phyloP scores from a whole-genome alignment of 2,329 filamentous ascomycete genomes.

The Pseudophaeomoniella oleicola region DNA sequence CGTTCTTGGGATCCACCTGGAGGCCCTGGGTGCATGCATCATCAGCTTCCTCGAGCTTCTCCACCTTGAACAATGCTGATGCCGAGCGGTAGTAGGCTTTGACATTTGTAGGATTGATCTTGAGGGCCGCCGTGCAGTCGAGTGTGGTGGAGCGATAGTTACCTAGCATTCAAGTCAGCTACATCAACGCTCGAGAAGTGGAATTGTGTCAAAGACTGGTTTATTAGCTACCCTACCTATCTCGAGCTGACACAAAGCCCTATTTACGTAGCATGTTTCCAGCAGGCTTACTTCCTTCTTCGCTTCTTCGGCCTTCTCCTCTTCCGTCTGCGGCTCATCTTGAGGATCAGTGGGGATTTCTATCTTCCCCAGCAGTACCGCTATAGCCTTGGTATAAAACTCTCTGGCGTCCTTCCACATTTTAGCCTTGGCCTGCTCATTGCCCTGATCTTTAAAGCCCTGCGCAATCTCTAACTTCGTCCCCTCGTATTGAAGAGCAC shows the following conservation, averaged over 20 bases:
- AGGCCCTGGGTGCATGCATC: slow-evolving; percentile 66
- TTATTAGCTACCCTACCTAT: slow-evolving; percentile 41
- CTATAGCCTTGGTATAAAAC: slow-evolving; percentile 79
- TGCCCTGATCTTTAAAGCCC: slow-evolving; percentile 84
- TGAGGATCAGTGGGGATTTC: slow-evolving; percentile 21
- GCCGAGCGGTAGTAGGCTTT: slow-evolving; percentile 87
- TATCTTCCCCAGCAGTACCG: slow-evolving; percentile 49
- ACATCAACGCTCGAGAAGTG: slow-evolving; percentile 1
- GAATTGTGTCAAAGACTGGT: not conserved
- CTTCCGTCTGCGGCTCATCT: slow-evolving; percentile 31
- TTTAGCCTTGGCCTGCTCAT: slow-evolving; percentile 65
- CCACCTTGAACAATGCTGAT: slow-evolving; percentile 61
- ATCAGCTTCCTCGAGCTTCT: slow-evolving; percentile 64
- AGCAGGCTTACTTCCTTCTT: slow-evolving; percentile 49
- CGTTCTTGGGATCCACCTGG: slow-evolving; percentile 55
- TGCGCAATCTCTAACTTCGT: slow-evolving; percentile 67
- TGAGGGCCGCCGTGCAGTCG: slow-evolving; percentile 68
- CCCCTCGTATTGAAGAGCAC: slow-evolving; percentile 85
- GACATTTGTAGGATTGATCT: slow-evolving; percentile 63
- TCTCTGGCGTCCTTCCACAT: slow-evolving; percentile 73
- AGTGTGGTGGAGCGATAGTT: slow-evolving; percentile 80
- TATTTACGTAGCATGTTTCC: slow-evolving; percentile 70
- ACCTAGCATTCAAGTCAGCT: slow-evolving; percentile 27
- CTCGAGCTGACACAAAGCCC: slow-evolving; percentile 78
- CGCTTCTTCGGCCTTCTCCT: slow-evolving; percentile 42